Evolutionary conservation across 1,284 basidiomycete species (phyloP), one percentile per base, ranked within the genome.

Genomic region (Stygiomarasmius scandens): DNA sequence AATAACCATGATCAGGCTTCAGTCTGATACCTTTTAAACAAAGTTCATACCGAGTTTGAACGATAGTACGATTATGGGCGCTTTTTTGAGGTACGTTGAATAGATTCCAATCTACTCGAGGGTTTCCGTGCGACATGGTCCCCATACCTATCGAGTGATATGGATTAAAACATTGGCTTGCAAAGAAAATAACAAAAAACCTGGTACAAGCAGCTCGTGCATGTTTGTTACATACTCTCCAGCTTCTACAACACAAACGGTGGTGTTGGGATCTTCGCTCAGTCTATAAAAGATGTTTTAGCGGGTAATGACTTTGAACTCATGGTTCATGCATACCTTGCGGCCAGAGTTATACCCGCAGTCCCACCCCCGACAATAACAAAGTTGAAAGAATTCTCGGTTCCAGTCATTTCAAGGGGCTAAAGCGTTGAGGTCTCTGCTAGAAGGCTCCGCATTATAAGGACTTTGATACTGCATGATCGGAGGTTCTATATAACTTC

Each of bases 221-320:
- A 34, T 38, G 47, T 52, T 32, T 19, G 49, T 52, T 2, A 32
- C 27, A 24, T 58, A 20, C n/a, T 48, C 44, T 19, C 56, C 56
- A 16, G 56, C 56, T 44, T 58, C 56, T n/a, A 58, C 20, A 38
- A 58, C 38, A 25, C 52, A 44, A 14, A 58, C 56, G 22, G 52
- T 49, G 6, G 49, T 38, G 41, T 49, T 49, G 4, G 56, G 52
- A 47, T 58, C 47, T 49, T 58, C 56, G 19, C 41, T 54, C 5
- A 58, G 46, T 27, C 56, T 56, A 27, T 51, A 29, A 52, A 10
- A 8, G 38, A 44, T 27, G 12, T 41, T n/a, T n/a, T n/a, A n/a
- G n/a, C 19, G 29, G 32, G 20, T 10, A 56, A 22, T 49, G 32
- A 14, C 32, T 8, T 8, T 34, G 14, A 34, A 8, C 8, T 8